These are phyloP conservation scores for Lactarius psammicola DNA, from an alignment of 768 basidiomycete species.

Conservation along the genomic window DNA sequence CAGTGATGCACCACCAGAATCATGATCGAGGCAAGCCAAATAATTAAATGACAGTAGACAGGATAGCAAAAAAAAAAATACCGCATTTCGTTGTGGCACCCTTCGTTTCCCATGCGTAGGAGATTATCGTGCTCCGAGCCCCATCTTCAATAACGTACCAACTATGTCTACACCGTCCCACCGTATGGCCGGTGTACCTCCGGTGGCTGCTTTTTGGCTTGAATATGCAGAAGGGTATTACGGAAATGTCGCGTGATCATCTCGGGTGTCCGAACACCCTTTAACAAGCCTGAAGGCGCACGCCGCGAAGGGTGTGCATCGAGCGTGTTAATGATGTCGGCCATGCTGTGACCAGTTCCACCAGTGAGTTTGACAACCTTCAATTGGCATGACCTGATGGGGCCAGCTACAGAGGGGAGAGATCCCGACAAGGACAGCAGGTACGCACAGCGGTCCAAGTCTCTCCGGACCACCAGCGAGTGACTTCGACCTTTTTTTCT, in stretches of 20 bases:
- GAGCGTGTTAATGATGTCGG: conserved; percentile 85
- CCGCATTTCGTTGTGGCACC: conserved; percentile 10
- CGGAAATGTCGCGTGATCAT: conserved; percentile 94
- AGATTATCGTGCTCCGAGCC: conserved; percentile 34
- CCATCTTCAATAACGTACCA: conserved; percentile 89
- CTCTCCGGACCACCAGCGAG: too few species aligned
- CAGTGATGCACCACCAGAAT: neutral
- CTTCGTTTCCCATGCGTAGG: conserved; percentile 1
- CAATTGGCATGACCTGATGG: conserved; percentile 79
- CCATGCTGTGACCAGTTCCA: conserved; percentile 91
- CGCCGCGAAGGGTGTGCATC: conserved; percentile 88
- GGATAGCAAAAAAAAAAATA: conserved; percentile 20
- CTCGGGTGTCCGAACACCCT: conserved; percentile 89
- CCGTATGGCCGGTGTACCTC: conserved; percentile 43
- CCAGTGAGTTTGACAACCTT: conserved; percentile 95
- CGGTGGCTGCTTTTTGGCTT: conserved; percentile 62
- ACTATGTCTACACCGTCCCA: conserved; percentile 90
- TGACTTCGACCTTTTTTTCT: too few species aligned
- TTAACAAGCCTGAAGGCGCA: conserved; percentile 84
- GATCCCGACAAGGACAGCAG: neutral
- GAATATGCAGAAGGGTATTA: conserved; percentile 84
- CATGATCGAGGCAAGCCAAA: neutral
- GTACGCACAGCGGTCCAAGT: conserved; percentile 83
- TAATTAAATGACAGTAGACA: conserved; percentile 19
- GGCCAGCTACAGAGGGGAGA: conserved; percentile 1